phyloP scores from a whole-genome alignment of 192 early-diverging fungal species.

The Diversispora eburnea region DNA sequence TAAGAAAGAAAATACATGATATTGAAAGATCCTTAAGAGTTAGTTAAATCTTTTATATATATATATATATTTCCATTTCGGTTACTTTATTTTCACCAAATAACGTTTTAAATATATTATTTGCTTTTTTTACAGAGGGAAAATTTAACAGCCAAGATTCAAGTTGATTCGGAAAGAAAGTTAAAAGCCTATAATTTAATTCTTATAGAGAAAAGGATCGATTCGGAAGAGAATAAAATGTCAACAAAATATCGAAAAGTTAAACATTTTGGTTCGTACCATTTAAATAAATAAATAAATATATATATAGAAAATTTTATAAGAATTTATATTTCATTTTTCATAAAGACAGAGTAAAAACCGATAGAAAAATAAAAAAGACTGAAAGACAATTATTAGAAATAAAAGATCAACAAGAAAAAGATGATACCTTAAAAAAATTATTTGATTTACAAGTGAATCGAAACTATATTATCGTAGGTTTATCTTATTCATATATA shows the following conservation, averaged over 20 bases:
- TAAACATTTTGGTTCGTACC: slow-evolving; percentile 45
- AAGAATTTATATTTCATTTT: not conserved
- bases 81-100: not conserved
- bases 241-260: slow-evolving; percentile 45
- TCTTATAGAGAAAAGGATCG: slow-evolving; percentile 40
- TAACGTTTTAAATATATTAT: not conserved
- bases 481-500: not conserved
- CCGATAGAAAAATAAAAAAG: slow-evolving; percentile 38
- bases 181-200: slow-evolving; percentile 44
- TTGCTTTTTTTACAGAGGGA: slow-evolving; percentile 19
- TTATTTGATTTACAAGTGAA: slow-evolving; percentile 38
- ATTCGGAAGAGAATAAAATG: slow-evolving; percentile 43
- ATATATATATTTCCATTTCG: not conserved
- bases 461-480: slow-evolving; percentile 33
- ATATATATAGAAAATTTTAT: not conserved
- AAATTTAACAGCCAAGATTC: slow-evolving; percentile 40
- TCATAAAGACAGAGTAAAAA: slow-evolving; percentile 45
- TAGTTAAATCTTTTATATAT: not conserved
- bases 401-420: slow-evolving; percentile 32
- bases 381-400: slow-evolving; percentile 32
- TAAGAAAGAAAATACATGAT: slow-evolving; percentile 48
- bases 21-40: slow-evolving; percentile 32
- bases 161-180: slow-evolving; percentile 35
- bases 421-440: slow-evolving; percentile 28
- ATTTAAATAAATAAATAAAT: not conserved